Base-by-base conservation (phyloP, 1,284 basidiomycete genomes). In the Cystobasidiaceae sp. region DNA sequence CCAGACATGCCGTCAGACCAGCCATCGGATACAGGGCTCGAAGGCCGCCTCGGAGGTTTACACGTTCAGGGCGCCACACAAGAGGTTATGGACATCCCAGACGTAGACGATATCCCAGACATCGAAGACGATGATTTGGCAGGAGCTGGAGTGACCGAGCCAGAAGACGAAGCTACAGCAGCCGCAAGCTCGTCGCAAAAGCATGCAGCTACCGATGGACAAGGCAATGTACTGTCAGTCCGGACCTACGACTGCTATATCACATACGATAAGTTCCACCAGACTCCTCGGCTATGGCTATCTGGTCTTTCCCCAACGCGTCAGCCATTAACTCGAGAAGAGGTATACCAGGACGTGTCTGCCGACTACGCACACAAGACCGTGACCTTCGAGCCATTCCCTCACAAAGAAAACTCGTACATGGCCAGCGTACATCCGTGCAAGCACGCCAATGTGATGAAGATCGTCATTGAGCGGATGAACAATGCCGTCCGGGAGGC, bases 161-260 rank as follows among this genome's bases (percentile, higher is more conserved):
- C 80, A 56, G 85, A 86, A 19, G 89, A 87, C 68, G 91, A 92
- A 70, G 89, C 89, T 65, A 87, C 87, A n/a, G 86, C 86, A 46
- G 85, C 85, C 21, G 82, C 78, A 9, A 75, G 73, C 4, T 69
- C 70, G 62, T 73, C 73, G 45, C 50, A 54, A 5, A 32, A 45
- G 60, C 37, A 72, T 59, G 30, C 64, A 50, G 21, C 37, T 13
- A 44, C 43, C 34, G 43, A 50, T 30, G 51, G n/a, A 21, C 43
- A 32, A 25, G 58, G 58, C 48, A 61, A 43, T 43, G 97, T 97
- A 74, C 80, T 98, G 25, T 90, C 92, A 81, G 91, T 98, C 46
- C 85, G 94, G 73, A 98, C 93, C 23, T 99, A 99, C 81, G 96
- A 99, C 78, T 96, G 97, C 75, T 90, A 97, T 85, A 98, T 99